phyloP scores from a whole-genome alignment of 2,329 filamentous ascomycete genomes.

The Colletotrichum sp. region DNA sequence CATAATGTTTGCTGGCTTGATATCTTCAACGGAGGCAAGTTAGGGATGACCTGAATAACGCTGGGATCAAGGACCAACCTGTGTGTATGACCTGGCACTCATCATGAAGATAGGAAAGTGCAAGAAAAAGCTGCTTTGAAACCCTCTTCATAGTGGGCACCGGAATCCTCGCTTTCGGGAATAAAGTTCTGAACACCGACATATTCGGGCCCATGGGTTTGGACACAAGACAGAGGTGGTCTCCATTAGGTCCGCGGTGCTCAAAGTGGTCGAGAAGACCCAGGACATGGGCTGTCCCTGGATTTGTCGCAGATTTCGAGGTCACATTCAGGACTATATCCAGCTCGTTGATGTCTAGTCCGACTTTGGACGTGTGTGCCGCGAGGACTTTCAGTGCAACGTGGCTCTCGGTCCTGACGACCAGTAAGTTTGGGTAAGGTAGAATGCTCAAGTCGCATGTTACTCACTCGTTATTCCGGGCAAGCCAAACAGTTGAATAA shows the following conservation, averaged over 20 bases:
- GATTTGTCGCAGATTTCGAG: not conserved
- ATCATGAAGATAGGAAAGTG: not conserved
- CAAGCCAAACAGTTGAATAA: not conserved
- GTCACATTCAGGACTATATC: not conserved
- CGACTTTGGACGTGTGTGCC: not conserved
- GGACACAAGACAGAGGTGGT: not conserved
- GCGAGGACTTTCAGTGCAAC: not conserved
- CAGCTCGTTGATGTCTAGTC: not conserved
- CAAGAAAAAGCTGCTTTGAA: not conserved
- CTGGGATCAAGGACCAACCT: fast-evolving
- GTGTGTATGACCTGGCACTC: not conserved
- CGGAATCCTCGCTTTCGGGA: not conserved
- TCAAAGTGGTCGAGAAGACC: not conserved
- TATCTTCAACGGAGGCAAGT: not conserved
- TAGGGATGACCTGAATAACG: fast-evolving
- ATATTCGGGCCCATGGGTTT: not conserved
- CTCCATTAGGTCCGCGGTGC: not conserved
- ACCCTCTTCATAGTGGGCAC: not conserved
- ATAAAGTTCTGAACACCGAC: not conserved
- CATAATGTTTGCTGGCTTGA: not conserved
- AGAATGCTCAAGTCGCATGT: not conserved
- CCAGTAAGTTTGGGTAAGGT: not conserved
- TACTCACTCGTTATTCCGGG: not conserved
- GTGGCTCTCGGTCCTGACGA: not conserved
- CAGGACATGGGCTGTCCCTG: not conserved